Evolutionary conservation across 2,329 filamentous ascomycete species (phyloP).

Genomic region (Zarea fungicola): DNA sequence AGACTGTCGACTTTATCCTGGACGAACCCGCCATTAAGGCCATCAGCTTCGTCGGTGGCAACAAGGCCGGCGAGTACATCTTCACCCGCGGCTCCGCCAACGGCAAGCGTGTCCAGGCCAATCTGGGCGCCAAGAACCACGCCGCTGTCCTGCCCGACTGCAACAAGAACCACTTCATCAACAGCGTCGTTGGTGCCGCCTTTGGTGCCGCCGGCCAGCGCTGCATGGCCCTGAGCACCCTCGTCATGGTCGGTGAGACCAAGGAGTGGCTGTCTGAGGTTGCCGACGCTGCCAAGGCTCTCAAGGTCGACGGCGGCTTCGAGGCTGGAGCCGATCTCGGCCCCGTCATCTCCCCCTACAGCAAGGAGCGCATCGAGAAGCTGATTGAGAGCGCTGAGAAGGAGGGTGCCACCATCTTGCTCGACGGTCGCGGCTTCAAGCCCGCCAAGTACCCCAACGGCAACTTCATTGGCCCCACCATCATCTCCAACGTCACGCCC

Average conservation of each 20-base stretch:
- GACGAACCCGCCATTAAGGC: conserved; percentile 83
- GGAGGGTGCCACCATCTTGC: conserved; percentile 76
- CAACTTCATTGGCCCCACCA: conserved; percentile 80
- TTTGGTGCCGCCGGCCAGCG: conserved; percentile 82
- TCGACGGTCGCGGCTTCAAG: conserved; percentile 71
- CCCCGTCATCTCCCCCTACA: conserved; percentile 74
- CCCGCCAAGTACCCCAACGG: conserved; percentile 76
- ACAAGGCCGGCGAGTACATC: conserved; percentile 87
- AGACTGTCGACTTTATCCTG: conserved; percentile 80
- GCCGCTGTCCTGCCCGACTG: conserved; percentile 77
- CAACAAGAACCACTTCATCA: conserved; percentile 86
- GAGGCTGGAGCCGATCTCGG: conserved; percentile 75
- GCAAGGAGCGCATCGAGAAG: conserved; percentile 71
- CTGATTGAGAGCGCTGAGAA: conserved; percentile 72
- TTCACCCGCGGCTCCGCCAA: conserved; percentile 73
- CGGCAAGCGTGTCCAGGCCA: conserved; percentile 84
- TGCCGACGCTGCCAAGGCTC: conserved; percentile 66
- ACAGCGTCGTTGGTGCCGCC: conserved; percentile 76
- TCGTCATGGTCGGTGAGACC: conserved; percentile 80
- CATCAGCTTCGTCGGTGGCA: conserved; percentile 79
- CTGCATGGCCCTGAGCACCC: conserved; percentile 80
- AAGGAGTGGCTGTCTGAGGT: conserved; percentile 77
- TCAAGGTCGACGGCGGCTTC: conserved; percentile 76
- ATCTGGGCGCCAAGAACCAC: conserved; percentile 85
- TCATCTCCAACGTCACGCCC: conserved; percentile 74